phyloP scores from a whole-genome alignment of 1,284 basidiomycete genomes.

The Xerocomus alliaceus region DNA sequence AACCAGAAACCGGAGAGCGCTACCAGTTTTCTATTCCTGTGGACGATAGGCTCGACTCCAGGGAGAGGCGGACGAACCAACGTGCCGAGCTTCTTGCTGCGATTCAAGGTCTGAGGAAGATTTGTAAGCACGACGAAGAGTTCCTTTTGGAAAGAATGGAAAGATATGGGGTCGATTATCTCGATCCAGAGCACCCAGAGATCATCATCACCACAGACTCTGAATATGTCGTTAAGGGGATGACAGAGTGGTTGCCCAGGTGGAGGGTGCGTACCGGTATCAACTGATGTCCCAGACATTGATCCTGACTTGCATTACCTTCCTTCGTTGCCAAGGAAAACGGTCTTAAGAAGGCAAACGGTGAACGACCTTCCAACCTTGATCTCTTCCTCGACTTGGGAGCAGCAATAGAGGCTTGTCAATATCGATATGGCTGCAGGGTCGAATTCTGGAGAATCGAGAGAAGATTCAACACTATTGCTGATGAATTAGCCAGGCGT shows the following conservation, averaged over 20 bases:
- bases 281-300: neutral
- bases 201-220: neutral
- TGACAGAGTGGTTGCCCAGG: slow-evolving; percentile 43
- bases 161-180: neutral
- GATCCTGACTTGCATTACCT: neutral
- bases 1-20: neutral
- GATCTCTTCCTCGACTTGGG: neutral
- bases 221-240: slow-evolving; percentile 16
- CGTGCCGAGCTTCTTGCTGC: neutral
- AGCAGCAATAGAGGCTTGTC: neutral
- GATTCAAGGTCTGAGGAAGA: neutral
- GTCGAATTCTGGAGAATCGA: neutral
- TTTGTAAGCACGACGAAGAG: neutral
- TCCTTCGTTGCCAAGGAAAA: neutral
- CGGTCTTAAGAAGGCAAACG: neutral
- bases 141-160: too few species aligned
- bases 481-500: neutral
- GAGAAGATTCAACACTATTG: too few species aligned
- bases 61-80: neutral
- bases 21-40: neutral
- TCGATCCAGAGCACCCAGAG: neutral
- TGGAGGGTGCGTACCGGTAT: slow-evolving; percentile 34
- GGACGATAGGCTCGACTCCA: neutral
- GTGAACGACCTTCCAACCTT: neutral
- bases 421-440: neutral